A percentile compares a stretch with the other conserved stretches of the same genome.
These are phyloP conservation scores for Cadophora sp. DNA, from an alignment of 2,329 filamentous ascomycete genomes.

Conservation along the genomic window DNA sequence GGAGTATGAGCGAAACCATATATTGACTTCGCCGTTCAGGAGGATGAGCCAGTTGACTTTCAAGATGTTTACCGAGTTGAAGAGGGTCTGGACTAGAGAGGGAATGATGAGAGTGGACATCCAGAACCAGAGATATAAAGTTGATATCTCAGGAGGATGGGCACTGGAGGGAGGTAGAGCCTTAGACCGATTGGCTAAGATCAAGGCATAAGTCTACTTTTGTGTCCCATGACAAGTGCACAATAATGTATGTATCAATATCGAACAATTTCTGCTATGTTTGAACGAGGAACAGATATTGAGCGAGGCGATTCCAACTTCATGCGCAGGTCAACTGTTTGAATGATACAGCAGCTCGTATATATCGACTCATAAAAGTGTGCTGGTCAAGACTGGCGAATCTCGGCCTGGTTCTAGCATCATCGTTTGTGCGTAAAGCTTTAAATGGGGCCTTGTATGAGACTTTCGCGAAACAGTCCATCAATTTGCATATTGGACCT, in stretches of 20 bases:
- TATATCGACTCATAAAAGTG: not conserved
- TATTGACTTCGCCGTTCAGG: constrained; percentile 64
- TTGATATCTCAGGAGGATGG: constrained; percentile 64
- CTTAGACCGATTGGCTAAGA: constrained; percentile 60
- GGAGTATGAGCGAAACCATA: constrained; percentile 60
- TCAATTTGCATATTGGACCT: not conserved
- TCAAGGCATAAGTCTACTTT: constrained; percentile 26
- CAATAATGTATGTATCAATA: not conserved
- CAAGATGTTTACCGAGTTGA: constrained; percentile 50
- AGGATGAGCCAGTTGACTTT: constrained; percentile 49
- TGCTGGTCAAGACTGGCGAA: not conserved
- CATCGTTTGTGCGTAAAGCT: not conserved
- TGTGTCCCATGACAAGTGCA: not conserved
- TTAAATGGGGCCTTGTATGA: not conserved
- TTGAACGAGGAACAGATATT: not conserved
- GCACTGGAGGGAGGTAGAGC: constrained; percentile 64
- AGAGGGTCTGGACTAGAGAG: constrained; percentile 60
- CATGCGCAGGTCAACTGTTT: not conserved
- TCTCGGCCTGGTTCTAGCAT: not conserved
- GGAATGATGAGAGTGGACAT: constrained; percentile 61
- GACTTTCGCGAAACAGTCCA: not conserved
- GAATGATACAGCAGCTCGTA: not conserved
- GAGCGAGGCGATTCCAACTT: not conserved
- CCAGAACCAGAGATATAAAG: constrained; percentile 58
- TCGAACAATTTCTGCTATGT: not conserved